phyloP scores from a whole-genome alignment of 352 stramenopile genomes.

The Pseudoperonospora humuli region DNA sequence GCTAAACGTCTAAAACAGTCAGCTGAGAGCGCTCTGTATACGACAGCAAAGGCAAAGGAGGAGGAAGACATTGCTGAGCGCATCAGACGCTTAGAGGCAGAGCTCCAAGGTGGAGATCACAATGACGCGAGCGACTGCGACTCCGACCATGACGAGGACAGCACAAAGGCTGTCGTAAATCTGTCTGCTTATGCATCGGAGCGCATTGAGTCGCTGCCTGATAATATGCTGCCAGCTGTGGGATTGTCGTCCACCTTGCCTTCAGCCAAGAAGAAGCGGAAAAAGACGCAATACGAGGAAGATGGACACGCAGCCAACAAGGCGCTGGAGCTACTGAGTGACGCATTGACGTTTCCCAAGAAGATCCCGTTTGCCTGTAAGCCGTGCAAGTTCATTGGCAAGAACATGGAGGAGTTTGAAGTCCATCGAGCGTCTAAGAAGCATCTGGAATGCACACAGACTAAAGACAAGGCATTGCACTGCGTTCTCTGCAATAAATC shows the following conservation, averaged over 20 bases:
- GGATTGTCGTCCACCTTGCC: conserved; percentile 17
- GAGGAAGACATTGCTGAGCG: conserved; percentile 56
- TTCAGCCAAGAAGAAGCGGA: conserved; percentile 34
- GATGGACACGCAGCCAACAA: conserved; percentile 21
- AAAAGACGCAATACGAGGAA: conserved; percentile 23
- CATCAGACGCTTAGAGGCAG: conserved; percentile 64
- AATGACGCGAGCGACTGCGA: conserved; percentile 29
- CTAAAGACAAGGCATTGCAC: conserved; percentile 23
- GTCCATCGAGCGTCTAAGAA: conserved; percentile 39
- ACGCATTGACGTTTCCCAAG: conserved; percentile 53
- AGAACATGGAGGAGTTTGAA: conserved; percentile 56
- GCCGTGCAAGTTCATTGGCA: conserved; percentile 68
- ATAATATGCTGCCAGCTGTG: conserved; percentile 40
- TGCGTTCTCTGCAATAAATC: conserved; percentile 68
- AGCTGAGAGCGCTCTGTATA: conserved; percentile 46
- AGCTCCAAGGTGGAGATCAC: conserved; percentile 38
- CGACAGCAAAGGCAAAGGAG: conserved; percentile 1
- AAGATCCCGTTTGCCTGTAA: conserved; percentile 81
- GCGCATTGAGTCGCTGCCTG: conserved; percentile 52
- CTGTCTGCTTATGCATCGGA: conserved; percentile 62
- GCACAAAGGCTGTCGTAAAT: conserved; percentile 36
- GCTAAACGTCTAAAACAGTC: conserved; percentile 78
- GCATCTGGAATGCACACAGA: conserved; percentile 35
- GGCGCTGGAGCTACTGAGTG: conserved; percentile 28
- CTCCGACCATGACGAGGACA: conserved; percentile 19